Evolutionary conservation across 768 basidiomycete species (phyloP).

Genomic region (Tricholoma terreum): DNA sequence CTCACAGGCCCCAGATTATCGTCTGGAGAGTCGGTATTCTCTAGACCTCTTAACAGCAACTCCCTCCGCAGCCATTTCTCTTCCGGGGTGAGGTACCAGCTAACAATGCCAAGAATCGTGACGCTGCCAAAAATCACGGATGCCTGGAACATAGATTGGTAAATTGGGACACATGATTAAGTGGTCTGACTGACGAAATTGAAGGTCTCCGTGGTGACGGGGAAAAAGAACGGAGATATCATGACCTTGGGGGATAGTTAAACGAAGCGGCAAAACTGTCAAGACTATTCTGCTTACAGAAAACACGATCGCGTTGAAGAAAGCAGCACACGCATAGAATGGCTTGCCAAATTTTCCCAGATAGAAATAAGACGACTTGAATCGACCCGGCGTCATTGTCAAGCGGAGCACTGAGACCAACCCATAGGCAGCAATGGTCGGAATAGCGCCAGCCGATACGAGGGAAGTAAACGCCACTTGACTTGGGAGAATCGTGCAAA

Average conservation of each 20-base stretch:
- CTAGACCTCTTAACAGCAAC: slow-evolving; percentile 51
- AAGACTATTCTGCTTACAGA: slow-evolving; percentile 45
- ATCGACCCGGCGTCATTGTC: slow-evolving; percentile 73
- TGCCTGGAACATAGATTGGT: slow-evolving; percentile 41
- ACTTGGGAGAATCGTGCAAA: slow-evolving; percentile 89
- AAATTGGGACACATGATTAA: neutral
- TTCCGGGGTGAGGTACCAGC: slow-evolving; percentile 78
- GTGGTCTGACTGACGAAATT: slow-evolving; percentile 66
- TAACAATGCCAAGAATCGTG: slow-evolving; percentile 71
- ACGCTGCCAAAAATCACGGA: slow-evolving; percentile 76
- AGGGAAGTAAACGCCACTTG: slow-evolving; percentile 91
- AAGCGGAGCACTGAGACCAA: slow-evolving; percentile 76
- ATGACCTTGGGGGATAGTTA: slow-evolving; percentile 49
- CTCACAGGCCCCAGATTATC: neutral
- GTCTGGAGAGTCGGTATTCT: slow-evolving; percentile 16
- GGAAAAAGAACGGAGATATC: slow-evolving; percentile 87
- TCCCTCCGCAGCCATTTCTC: slow-evolving; percentile 77
- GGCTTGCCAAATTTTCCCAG: slow-evolving; percentile 63
- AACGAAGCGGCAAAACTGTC: slow-evolving; percentile 9
- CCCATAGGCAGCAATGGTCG: slow-evolving; percentile 86
- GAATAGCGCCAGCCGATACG: slow-evolving; percentile 81
- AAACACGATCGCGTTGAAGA: slow-evolving; percentile 76
- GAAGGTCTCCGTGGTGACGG: slow-evolving; percentile 70
- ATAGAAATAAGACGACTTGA: slow-evolving; percentile 69
- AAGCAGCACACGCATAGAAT: slow-evolving; percentile 63